Evolutionary conservation across 2,329 filamentous ascomycete species (phyloP), one percentile per base, ranked within the genome.

Genomic region (Colletotrichum horii): DNA sequence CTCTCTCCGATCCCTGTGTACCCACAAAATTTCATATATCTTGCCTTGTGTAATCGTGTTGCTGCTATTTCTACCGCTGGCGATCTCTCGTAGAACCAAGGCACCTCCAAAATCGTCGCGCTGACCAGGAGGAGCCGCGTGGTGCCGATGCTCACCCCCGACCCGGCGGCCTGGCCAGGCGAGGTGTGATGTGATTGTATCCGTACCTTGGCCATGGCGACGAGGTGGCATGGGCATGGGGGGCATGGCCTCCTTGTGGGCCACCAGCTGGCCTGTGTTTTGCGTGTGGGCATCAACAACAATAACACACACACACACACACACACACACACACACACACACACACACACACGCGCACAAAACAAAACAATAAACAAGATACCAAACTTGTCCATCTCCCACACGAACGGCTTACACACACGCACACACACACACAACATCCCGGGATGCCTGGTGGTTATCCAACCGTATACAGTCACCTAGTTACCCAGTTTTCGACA

Each of bases 341-440:
- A 38, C 30, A 55, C 38, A 60, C 34, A 66, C 56, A 68, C 26
- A 64, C 34, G 36, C 30, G 22, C 15, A 32, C 43, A 56, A 34
- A 69, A 64, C 15, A 48, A 68, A 76, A 56, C 58, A 65, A 65
- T 65, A 73, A 75, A 75, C 72, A 75, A 66, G 62, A 30, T 72
- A 67, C 73, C 73, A 11, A 71, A 72, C 60, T 60, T 24, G 69
- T 43, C 38, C 43, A n/a, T n/a, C 43, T 43, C 43, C 28, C 19
- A 30, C 38, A n/a, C n/a, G n/a, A n/a, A n/a, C n/a, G n/a, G n/a
- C n/a, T n/a, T n/a, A n/a, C 43, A 71, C 19, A 24, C n/a, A 52
- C n/a, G 22, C 11, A 30, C 30, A 66, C 16, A 24, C n/a, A 52
- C 43, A n/a, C 11, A 52, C n/a, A n/a, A 52, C n/a, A 52, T 52